Conservation (phyloP, 2,329 filamentous ascomycete species). For the Aspergillus puulaauensis region DNA sequence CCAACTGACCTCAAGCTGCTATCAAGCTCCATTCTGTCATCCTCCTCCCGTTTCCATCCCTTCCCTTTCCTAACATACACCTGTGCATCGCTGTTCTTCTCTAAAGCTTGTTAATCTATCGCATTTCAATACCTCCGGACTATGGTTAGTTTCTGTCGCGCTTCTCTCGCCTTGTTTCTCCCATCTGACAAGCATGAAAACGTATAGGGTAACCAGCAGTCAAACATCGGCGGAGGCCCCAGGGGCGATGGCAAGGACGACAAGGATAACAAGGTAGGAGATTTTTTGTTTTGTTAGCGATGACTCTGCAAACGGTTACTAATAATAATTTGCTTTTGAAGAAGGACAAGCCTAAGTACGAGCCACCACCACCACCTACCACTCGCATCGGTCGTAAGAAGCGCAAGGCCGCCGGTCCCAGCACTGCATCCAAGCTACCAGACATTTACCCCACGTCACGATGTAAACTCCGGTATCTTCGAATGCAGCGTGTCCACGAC, state of each 20-base stretch:
- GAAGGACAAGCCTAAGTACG: slow-evolving; percentile 99
- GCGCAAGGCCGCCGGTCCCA: slow-evolving; percentile 90
- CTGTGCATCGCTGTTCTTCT: too few species aligned
- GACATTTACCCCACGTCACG: slow-evolving; percentile 91
- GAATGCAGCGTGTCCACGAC: slow-evolving; percentile 98
- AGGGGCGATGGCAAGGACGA: slow-evolving; percentile 76
- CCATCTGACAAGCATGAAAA: slow-evolving; percentile 22
- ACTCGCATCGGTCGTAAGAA: slow-evolving; percentile 98
- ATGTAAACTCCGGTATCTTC: slow-evolving; percentile 94
- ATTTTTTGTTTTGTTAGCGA: not conserved
- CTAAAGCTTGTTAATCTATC: not conserved
- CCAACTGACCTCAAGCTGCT: slow-evolving; percentile 17
- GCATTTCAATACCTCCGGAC: slow-evolving; percentile 20
- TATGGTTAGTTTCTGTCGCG: slow-evolving; percentile 31
- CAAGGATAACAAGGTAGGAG: slow-evolving; percentile 84
- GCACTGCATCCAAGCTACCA: slow-evolving; percentile 91
- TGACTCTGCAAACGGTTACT: not conserved
- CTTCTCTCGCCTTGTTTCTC: slow-evolving; percentile 10
- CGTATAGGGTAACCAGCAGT: slow-evolving; percentile 60
- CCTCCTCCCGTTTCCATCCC: slow-evolving; percentile 17
- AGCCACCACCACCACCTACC: slow-evolving; percentile 93
- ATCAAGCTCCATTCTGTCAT: slow-evolving; percentile 10
- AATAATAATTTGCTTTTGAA: slow-evolving; percentile 39
- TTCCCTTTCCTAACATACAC: not conserved
- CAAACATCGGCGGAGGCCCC: slow-evolving; percentile 74